Base-by-base conservation (phyloP, 2,329 filamentous ascomycete species). In the Peltaster fructicola region DNA sequence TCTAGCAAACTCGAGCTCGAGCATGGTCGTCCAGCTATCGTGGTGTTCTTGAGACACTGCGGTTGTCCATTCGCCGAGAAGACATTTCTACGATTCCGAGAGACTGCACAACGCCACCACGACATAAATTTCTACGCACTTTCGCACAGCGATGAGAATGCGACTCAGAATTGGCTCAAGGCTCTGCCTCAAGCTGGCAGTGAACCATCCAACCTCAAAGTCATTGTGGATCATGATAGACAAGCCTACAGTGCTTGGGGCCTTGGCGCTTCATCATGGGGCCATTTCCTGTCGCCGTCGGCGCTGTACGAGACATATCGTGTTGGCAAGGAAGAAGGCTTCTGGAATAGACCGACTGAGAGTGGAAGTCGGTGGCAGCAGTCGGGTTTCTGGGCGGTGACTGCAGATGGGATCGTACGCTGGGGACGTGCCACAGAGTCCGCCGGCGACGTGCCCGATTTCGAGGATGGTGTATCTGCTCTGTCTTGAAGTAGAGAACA, bases 1-100 rank as follows among this genome's bases (percentile, higher is more conserved):
- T 58, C 64, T 14, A 35, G 54, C 14, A 56, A 59, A 30, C 51
- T 78, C 5, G 41, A 44, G 6, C 47, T 75, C n/a, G 61, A 64
- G 1, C 48, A 56, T 20, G 47, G 46, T 13, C 68, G 64, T 37
- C 67, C 68, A 1, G 65, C 63, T 0, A 44, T 81, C 2, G 50
- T 81, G 11, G 61, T 68, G 9, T 81, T 81, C 40, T 57, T 81
- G 5, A 59, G 75, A 16, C 73, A 80, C 45, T 80, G 73, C 44
- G 75, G 74, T 16, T 78, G 73, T 52, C 74, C 74, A 7, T 78
- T 74, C 75, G 61, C 46, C 3, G 46, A 50, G 28, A 47, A 48
- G 24, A 47, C 46, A 6, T 45, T 74, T 48, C 56, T 57, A 27
- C 38, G 44, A 15, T 53, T 77, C 15, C 58, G 65, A 21, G 45